Evolutionary conservation across 495 filamentous ascomycete species (phyloP), one percentile per base, ranked within the genome.

Genomic region (Xylaria venustula): DNA sequence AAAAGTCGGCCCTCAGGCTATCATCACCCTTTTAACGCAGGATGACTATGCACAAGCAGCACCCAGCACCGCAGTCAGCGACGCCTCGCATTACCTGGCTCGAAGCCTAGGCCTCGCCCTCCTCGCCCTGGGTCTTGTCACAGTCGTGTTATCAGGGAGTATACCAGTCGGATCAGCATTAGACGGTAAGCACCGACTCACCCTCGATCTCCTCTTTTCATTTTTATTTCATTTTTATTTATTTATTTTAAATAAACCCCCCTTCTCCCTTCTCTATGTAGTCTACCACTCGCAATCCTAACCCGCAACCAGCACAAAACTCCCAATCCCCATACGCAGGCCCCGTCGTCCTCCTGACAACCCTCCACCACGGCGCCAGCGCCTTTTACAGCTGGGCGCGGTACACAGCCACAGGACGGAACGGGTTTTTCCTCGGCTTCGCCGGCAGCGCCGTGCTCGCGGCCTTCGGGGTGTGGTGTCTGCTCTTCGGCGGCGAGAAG

Each of bases 21-120:
- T 93, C 36, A 78, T 83, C 51, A 76, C 81, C 7, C 69, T 90
- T 60, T 78, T 92, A 2, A 79, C 84, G 25, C 87, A 32, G 78
- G 81, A 40, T 73, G 84, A 22, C 73, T 9, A 8, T 17, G 12
- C n/a, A 23, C 26, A 28, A 54, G n/a, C 51, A 36, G 17, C 30
- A 34, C 11, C 49, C 22, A 46, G 17, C 42, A 25, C 25, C 11
- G 5, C 9, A 12, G n/a, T 41, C 42, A 7, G 22, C 23, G 48
- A 55, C 2, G 30, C 91, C n/a, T 90, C 93, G 72, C 68, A 80
- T 11, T 95, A 95, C 76, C 83, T 92, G 67, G 83, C 86, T 40
- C 88, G 90, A 28, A 82, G 80, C 23, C 75, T 91, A 0, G 90
- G 90, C 44, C 70, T 95, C 36, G 71, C 84, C 20, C 75, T 91